Conservation (phyloP, 768 basidiomycete species). For the Pulveroboletus sp. region DNA sequence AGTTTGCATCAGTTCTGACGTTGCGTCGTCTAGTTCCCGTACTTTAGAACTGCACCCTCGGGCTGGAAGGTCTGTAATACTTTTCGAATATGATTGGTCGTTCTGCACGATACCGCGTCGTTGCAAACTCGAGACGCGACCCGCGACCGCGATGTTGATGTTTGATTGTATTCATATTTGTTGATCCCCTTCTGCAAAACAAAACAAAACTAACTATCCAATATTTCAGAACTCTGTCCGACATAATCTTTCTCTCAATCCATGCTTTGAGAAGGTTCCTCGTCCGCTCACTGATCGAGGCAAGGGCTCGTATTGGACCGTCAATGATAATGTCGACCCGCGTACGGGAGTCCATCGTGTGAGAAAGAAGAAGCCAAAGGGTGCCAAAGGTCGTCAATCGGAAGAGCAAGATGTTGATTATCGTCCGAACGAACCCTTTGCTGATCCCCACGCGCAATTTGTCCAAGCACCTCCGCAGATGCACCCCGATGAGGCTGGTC, state of each 20-base stretch:
- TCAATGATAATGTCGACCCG: conserved; percentile 85
- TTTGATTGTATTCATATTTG: conserved; percentile 59
- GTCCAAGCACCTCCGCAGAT: conserved; percentile 47
- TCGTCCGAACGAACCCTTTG: conserved; percentile 50
- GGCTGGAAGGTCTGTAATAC: conserved; percentile 79
- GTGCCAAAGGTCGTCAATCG: conserved; percentile 42
- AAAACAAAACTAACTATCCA: conserved; percentile 25
- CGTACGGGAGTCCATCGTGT: conserved; percentile 86
- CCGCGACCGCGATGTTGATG: conserved; percentile 57
- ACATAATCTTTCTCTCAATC: conserved; percentile 85
- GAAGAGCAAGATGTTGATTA: conserved; percentile 67
- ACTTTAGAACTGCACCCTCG: conserved; percentile 79
- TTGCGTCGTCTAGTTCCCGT: conserved; percentile 61
- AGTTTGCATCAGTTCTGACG: conserved; percentile 6
- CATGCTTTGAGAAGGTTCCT: conserved; percentile 87
- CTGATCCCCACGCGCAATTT: conserved; percentile 54
- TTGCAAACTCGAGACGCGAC: too few relatives aligned
- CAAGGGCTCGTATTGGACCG: conserved; percentile 90
- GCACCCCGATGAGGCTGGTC: conserved; percentile 55
- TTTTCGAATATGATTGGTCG: not conserved
- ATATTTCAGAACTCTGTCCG: conserved; percentile 75
- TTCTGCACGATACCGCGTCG: too few relatives aligned
- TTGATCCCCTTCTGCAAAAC: conserved; percentile 33
- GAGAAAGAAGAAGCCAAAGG: conserved; percentile 80
- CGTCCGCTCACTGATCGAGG: conserved; percentile 89